Conservation (phyloP, 2,329 filamentous ascomycete species). For the Xylaria sp. region DNA sequence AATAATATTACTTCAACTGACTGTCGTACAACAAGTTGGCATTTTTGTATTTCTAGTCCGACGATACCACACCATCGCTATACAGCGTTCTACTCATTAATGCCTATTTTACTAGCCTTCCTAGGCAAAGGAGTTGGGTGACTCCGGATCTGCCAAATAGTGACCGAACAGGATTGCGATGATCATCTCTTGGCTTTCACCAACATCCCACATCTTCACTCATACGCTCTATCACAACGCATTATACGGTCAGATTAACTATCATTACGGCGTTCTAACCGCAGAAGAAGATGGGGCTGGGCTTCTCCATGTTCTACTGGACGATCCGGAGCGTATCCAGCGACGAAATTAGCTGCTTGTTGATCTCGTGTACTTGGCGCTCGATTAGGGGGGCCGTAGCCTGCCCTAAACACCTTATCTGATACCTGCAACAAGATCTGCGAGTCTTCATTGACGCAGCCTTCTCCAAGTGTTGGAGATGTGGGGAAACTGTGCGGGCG, state of each 20-base stretch:
- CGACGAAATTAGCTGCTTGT: slow-evolving; percentile 11
- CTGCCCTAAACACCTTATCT: slow-evolving; percentile 13
- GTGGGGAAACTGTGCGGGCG: slow-evolving; percentile 25
- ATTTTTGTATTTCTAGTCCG: slow-evolving; percentile 6
- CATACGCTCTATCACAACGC: slow-evolving; percentile 5
- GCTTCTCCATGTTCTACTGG: not conserved
- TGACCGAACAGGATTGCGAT: slow-evolving; percentile 17
- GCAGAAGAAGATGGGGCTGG: slow-evolving; percentile 2
- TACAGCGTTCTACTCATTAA: not conserved
- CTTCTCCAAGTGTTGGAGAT: slow-evolving; percentile 32
- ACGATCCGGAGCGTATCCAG: slow-evolving; percentile 1
- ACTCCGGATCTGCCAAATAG: slow-evolving; percentile 32
- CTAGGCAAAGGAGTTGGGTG: slow-evolving; percentile 23
- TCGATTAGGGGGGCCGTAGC: not conserved
- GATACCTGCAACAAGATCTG: slow-evolving; percentile 20
- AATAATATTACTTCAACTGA: slow-evolving; percentile 6
- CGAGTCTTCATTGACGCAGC: slow-evolving; percentile 18
- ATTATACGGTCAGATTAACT: slow-evolving; percentile 10
- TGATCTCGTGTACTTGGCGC: slow-evolving; percentile 14
- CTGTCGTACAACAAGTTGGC: not conserved
- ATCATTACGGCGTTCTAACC: slow-evolving; percentile 15
- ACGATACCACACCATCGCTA: not conserved
- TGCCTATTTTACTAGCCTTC: slow-evolving; percentile 8
- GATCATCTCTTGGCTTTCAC: slow-evolving; percentile 32
- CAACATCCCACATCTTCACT: slow-evolving; percentile 3